Evolutionary conservation across 208 protist genomes (phyloP).

Genomic region (Leishmania lainsoni): DNA sequence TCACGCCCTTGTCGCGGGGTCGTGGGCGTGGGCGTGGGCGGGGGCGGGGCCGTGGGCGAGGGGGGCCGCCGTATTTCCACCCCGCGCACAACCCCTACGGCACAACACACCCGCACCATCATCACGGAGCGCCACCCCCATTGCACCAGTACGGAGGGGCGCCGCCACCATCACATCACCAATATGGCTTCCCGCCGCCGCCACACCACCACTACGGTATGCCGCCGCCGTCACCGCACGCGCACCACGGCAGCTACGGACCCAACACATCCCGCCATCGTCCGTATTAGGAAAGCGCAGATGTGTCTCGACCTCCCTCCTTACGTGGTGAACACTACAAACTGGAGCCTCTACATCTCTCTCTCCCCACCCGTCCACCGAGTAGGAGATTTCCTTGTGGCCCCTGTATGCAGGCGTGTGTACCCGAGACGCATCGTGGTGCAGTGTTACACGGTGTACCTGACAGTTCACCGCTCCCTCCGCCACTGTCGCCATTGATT

Average conservation of each 20-base stretch:
- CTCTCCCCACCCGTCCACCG: not conserved
- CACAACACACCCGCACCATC: not conserved
- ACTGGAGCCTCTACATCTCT: not conserved
- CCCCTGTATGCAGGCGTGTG: not conserved
- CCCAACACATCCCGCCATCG: conserved; percentile 23
- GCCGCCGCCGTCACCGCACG: not conserved
- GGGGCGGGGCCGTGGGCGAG: conserved; percentile 24
- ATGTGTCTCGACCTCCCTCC: not conserved
- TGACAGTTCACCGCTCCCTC: not conserved
- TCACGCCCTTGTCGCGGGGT: conserved; percentile 23
- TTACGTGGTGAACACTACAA: not conserved
- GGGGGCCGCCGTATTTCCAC: conserved; percentile 16
- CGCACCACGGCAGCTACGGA: conserved; percentile 32
- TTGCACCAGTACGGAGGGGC: not conserved
- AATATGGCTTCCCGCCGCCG: conserved; percentile 12
- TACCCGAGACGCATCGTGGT: not conserved
- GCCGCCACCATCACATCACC: conserved; percentile 7
- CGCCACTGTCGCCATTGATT: not conserved
- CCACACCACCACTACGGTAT: not conserved
- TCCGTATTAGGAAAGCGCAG: conserved; percentile 13
- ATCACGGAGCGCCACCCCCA: conserved; percentile 4
- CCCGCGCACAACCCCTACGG: not conserved
- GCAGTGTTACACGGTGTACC: not conserved
- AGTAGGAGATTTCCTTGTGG: not conserved
- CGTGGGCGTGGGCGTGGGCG: conserved; percentile 32